Base-by-base conservation (phyloP, 2,329 filamentous ascomycete species). In the Incumbomyces lentus region DNA sequence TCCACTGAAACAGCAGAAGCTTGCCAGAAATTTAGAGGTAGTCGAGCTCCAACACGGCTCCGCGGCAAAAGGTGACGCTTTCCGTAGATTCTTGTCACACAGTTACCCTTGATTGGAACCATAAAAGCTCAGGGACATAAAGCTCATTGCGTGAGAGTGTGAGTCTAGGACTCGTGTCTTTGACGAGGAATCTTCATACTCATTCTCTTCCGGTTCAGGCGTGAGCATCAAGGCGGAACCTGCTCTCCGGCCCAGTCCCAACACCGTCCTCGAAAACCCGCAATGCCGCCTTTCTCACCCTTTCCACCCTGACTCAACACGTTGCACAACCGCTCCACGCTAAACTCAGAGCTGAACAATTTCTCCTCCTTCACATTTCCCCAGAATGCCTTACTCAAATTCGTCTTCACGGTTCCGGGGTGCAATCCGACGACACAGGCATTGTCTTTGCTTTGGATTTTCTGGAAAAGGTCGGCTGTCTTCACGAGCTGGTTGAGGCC, bases 371-470 rank as follows among this genome's bases (percentile, higher is more conserved):
- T 70, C 35, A 83, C 79, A 34, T 71, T 76, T 0, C 59, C 68
- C 85, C 84, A 90, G 59, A 85, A 92, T 36, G 79, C 79, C 57
- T 70, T 73, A 52, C 80, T 86, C 51, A 93, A 66, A 8, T 75
- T 80, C 42, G 86, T 92, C 67, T 75, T 80, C 40, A 92, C 85
- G 1, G 86, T 92, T 2, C 86, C 86, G 1, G 86, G 86, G 64
- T 92, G 86, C 58, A 92, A 73, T 8, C 74, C 75, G 10, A 93
- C 66, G 1, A 79, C 78, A 53, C 87, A 69, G 0, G 82, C 84
- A 43, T 76, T 78, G 1, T 75, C 73, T 0, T 73, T 78, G 49
- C 74, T 73, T 35, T 72, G 70, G 3, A 72, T 68, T 31, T 64
- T 64, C 29, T 92, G 64, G 58, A 80, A 75, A 22, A 83, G 71